Evolutionary conservation across 176 grass and related monocot genomes (phyloP).

Genomic region (Eremochloa ophiuroides): DNA sequence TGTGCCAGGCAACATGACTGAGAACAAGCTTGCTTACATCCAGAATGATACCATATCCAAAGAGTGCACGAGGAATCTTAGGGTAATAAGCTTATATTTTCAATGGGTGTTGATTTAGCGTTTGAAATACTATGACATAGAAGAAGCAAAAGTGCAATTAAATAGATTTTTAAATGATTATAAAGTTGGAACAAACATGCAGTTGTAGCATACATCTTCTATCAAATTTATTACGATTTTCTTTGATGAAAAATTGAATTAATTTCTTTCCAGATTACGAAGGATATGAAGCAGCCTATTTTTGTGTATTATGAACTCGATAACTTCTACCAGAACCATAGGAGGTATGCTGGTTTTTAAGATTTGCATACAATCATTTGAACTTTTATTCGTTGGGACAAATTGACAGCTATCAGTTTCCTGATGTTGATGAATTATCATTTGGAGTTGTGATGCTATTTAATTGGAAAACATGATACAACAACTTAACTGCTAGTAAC

Average conservation of each 20-base stretch:
- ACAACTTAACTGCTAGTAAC: neutral
- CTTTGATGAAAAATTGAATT: neutral
- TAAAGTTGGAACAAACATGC: neutral
- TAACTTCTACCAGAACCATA: conserved; percentile 99
- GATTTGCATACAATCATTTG: conserved; percentile 9
- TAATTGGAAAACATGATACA: neutral
- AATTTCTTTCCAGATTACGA: conserved; percentile 54
- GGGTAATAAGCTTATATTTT: conserved; percentile 41
- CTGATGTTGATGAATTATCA: neutral
- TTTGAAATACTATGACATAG: neutral
- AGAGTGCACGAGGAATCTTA: conserved; percentile 71
- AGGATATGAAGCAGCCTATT: conserved; percentile 81
- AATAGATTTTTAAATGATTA: neutral
- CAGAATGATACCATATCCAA: conserved; percentile 43
- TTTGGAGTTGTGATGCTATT: neutral
- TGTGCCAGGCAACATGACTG: conserved; percentile 46
- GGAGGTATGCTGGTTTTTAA: conserved; percentile 59
- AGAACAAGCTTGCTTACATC: conserved; percentile 76
- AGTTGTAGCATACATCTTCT: neutral
- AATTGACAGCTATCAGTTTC: neutral
- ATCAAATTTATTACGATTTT: neutral
- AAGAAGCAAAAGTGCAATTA: conserved; percentile 5
- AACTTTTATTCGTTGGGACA: neutral
- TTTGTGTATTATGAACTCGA: conserved; percentile 98
- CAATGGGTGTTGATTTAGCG: neutral